A percentile compares a stretch with the other conserved stretches of the same genome.
Conservation (phyloP, 2,329 filamentous ascomycete genomes). For the Dothideomycetes sp. region DNA sequence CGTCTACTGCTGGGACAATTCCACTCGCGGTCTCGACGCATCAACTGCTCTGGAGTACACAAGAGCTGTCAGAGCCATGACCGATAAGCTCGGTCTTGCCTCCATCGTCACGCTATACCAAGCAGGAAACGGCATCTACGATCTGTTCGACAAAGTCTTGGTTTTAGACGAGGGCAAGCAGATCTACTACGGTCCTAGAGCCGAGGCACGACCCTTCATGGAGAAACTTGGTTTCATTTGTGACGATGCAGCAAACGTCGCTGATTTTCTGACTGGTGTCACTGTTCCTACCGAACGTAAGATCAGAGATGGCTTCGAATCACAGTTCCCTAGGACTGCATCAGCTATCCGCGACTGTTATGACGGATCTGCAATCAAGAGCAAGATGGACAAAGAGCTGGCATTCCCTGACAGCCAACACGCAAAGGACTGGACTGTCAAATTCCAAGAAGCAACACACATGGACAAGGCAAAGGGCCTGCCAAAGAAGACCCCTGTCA, state of each 20-base stretch:
- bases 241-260: slow-evolving; percentile 52
- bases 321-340: slow-evolving; percentile 36
- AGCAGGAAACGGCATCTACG: slow-evolving; percentile 60
- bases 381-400: slow-evolving; percentile 47
- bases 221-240: slow-evolving; percentile 56
- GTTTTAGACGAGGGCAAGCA: slow-evolving; percentile 58
- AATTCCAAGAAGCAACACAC: slow-evolving; percentile 46
- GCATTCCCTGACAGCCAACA: slow-evolving; percentile 44
- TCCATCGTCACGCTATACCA: slow-evolving; percentile 60
- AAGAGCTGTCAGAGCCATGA: slow-evolving; percentile 54
- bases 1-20: slow-evolving; percentile 60
- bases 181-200: slow-evolving; percentile 54
- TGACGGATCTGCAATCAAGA: slow-evolving; percentile 42
- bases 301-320: slow-evolving; percentile 35
- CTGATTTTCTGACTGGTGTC: slow-evolving; percentile 57
- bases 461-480: slow-evolving; percentile 49
- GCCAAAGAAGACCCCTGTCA: slow-evolving; percentile 46
- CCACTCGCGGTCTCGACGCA: slow-evolving; percentile 56
- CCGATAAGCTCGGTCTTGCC: slow-evolving; percentile 50
- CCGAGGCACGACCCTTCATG: slow-evolving; percentile 55
- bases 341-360: slow-evolving; percentile 42
- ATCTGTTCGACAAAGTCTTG: slow-evolving; percentile 61
- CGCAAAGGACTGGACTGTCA: slow-evolving; percentile 41
- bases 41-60: slow-evolving; percentile 52
- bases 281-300: slow-evolving; percentile 46